phyloP scores from a whole-genome alignment of 495 filamentous ascomycete genomes.

The Aspergillus olivimuriae region DNA sequence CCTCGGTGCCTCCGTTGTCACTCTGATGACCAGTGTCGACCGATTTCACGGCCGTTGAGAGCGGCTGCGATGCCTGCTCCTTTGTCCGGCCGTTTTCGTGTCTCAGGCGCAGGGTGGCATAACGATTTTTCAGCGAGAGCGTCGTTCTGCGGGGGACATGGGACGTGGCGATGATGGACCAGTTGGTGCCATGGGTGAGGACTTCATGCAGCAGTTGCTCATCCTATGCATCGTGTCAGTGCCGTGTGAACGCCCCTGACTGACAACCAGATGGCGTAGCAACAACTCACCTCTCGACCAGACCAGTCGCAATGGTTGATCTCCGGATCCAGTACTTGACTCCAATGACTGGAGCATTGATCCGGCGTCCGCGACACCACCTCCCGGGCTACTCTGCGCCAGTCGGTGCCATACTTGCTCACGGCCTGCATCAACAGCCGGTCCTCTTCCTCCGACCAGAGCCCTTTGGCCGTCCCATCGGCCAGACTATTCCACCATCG shows the following conservation, averaged over 20 bases:
- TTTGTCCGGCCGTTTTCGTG: background rate
- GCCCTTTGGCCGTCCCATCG: conserved; percentile 10
- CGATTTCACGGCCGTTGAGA: too few species aligned
- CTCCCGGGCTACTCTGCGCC: conserved; percentile 11
- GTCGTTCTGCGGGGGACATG: background rate
- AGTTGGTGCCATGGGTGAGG: background rate
- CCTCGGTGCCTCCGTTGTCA: too few species aligned
- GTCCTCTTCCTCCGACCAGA: conserved; percentile 19
- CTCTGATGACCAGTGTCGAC: background rate
- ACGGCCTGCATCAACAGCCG: conserved; percentile 14
- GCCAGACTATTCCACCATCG: conserved; percentile 9
- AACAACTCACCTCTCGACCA: background rate
- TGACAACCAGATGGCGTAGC: background rate
- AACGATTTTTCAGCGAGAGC: background rate
- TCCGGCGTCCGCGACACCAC: conserved; percentile 13
- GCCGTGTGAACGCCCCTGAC: too few species aligned
- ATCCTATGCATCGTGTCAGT: too few species aligned
- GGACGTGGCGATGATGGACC: background rate
- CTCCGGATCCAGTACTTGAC: conserved; percentile 10
- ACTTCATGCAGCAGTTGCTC: background rate
- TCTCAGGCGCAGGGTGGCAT: background rate
- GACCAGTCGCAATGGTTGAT: conserved; percentile 1
- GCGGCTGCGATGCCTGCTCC: too few species aligned
- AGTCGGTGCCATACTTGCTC: conserved; percentile 12
- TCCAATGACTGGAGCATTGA: conserved; percentile 20